Evolutionary conservation across 192 early-diverging fungal species (phyloP).

Genomic region (Diversispora eburnea): DNA sequence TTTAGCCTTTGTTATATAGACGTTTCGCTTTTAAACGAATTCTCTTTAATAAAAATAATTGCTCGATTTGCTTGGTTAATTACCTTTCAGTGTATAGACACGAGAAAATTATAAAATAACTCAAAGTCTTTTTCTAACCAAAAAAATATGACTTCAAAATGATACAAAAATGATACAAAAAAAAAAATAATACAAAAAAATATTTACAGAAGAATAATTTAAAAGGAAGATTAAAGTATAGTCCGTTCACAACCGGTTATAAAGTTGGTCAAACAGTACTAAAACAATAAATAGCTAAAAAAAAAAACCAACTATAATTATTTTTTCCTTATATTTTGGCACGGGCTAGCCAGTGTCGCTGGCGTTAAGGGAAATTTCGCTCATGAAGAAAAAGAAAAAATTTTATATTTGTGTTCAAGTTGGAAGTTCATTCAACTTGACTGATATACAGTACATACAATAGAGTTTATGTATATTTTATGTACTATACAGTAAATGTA

Average conservation of each 20-base stretch:
- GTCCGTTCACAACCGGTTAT: neutral
- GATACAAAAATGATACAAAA: neutral
- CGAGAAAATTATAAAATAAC: neutral
- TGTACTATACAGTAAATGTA: too few relatives aligned
- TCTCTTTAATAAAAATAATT: neutral
- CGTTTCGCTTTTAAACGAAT: neutral
- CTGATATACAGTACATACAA: slow-evolving; percentile 5
- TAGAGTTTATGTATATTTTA: neutral
- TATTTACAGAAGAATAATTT: neutral
- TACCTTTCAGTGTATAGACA: neutral
- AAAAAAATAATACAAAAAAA: neutral
- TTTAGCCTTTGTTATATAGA: neutral
- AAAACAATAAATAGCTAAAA: neutral
- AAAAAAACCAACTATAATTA: neutral
- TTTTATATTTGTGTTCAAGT: neutral
- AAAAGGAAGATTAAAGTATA: neutral
- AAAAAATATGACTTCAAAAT: neutral
- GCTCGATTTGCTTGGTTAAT: neutral
- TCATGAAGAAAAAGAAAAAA: neutral
- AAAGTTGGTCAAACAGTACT: neutral
- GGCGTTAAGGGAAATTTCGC: neutral
- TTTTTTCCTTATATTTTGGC: neutral
- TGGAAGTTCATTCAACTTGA: slow-evolving; percentile 10
- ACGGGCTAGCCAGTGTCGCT: neutral
- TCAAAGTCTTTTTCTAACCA: neutral